phyloP scores from a whole-genome alignment of 75 land plant species.

The Sequoia sempervirens region DNA sequence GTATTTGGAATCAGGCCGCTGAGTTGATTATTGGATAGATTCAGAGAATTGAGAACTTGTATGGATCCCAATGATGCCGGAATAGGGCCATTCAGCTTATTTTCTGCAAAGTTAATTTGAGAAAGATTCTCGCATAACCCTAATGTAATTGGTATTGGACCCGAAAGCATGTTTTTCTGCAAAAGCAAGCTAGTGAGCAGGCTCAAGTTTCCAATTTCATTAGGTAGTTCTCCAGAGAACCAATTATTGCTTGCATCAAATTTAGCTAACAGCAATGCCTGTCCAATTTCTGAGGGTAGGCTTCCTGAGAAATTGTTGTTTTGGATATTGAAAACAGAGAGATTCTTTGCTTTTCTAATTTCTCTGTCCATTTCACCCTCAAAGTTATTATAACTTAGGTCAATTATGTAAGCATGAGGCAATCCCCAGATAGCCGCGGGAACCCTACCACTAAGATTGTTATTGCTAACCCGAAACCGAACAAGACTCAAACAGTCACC shows the following conservation, averaged over 20 bases:
- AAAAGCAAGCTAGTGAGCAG: conserved; percentile 33
- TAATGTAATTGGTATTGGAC: conserved; percentile 46
- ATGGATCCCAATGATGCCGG: conserved; percentile 55
- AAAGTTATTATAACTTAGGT: conserved; percentile 30
- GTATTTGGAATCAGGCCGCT: conserved; percentile 64
- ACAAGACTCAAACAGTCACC: conserved; percentile 48
- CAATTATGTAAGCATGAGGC: too few species aligned
- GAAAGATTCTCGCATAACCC: conserved; percentile 34
- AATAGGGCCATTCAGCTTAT: conserved; percentile 52
- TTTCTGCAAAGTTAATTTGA: conserved; percentile 36
- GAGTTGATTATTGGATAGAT: conserved; percentile 12
- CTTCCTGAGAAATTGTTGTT: conserved; percentile 20
- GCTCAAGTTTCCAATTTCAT: conserved; percentile 31
- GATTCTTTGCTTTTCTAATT: conserved; percentile 32
- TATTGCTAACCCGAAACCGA: conserved; percentile 56
- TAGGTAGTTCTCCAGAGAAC: conserved; percentile 49
- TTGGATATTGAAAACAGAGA: conserved; percentile 24
- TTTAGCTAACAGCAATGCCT: conserved; percentile 20
- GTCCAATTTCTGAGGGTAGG: too few species aligned
- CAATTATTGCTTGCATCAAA: conserved; percentile 39
- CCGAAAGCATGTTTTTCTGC: conserved; percentile 43
- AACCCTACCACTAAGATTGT: conserved; percentile 55
- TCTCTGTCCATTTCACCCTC: conserved; percentile 49
- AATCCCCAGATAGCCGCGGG: conserved; percentile 68
- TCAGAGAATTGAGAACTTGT: conserved; percentile 10